Evolutionary conservation across 306 rosid genomes (phyloP).

Genomic region (Acacia crassicarpa): DNA sequence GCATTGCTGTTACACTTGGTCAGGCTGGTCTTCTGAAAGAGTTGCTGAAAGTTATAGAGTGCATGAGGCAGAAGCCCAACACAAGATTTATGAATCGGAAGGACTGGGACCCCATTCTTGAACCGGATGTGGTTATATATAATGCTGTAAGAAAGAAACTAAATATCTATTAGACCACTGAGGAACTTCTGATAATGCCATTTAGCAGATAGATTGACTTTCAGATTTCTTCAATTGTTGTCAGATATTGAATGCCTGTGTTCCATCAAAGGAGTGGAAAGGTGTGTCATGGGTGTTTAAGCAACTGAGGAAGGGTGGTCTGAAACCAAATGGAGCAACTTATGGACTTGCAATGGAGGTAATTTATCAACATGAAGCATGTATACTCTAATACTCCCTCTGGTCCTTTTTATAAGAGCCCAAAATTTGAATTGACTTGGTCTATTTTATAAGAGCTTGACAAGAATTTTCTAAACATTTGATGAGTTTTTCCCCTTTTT

Average conservation of each 20-base stretch:
- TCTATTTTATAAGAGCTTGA: too few relatives aligned
- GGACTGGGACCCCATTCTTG: slow-evolving; percentile 80
- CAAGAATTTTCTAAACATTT: too few relatives aligned
- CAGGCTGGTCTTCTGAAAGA: slow-evolving; percentile 85
- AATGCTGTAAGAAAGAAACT: slow-evolving; percentile 70
- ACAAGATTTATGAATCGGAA: slow-evolving; percentile 40
- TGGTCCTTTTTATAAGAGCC: too few relatives aligned
- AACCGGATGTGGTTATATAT: slow-evolving; percentile 84
- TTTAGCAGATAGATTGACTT: slow-evolving; percentile 28
- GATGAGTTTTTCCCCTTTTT: too few relatives aligned
- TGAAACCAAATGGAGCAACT: slow-evolving; percentile 83
- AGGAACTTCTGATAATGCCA: slow-evolving; percentile 18
- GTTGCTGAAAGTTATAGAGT: slow-evolving; percentile 67
- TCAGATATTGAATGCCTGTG: slow-evolving; percentile 91
- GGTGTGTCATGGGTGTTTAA: slow-evolving; percentile 82
- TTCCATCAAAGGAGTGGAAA: slow-evolving; percentile 79
- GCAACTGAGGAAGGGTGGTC: slow-evolving; percentile 63
- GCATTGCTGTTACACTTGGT: slow-evolving; percentile 93
- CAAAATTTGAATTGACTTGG: too few relatives aligned
- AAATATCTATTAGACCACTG: slow-evolving; percentile 8
- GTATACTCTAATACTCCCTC: not conserved
- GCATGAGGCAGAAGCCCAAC: slow-evolving; percentile 77
- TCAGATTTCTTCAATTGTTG: slow-evolving; percentile 33
- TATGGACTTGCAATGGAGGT: slow-evolving; percentile 99
- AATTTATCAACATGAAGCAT: slow-evolving; percentile 21